Base-by-base conservation (phyloP, 2,329 filamentous ascomycete genomes). In the Fusarium oligoseptatum region DNA sequence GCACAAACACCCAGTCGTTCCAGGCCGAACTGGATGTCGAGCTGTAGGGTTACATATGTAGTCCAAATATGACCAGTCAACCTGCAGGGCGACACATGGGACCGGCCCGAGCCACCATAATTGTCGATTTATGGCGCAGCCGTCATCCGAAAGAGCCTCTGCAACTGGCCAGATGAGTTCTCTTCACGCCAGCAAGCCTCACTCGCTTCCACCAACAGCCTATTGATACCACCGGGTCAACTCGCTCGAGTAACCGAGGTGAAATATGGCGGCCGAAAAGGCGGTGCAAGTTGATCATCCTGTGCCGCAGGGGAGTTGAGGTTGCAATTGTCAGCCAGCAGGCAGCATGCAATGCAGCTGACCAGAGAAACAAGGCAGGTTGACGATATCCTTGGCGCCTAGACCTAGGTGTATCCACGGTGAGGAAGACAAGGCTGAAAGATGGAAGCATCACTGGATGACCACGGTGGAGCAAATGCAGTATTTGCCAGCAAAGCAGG, bases 61-160 rank as follows among this genome's bases (percentile, higher is more conserved):
- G 45, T 17, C 64, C 60, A 60, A 70, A 79, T 67, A 32, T 77
- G 77, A 79, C 61, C 57, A 67, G 70, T 78, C 77, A 78, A 61
- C 63, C 72, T 77, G 75, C 74, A 76, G 72, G 72, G 60, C 75
- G 62, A 73, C 76, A 76, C 77, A 78, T 79, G 77, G 76, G 77
- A 56, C 77, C 77, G 77, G 77, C 76, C 77, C 77, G 77, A 78
- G 77, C 74, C 76, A 77, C 64, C 48, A 52, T 52, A 60, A 52
- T 60, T 60, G 60, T 52, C 66, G 50, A 74, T 64, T 67, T 36
- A 37, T 63, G 37, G 64, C 65, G 58, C 50, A 45, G 60, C 62
- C 69, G 56, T 29, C 58, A 61, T 50, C 48, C 41, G 36, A 64
- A 37, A 55, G 48, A 37, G 29, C 48, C 50, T 62, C 60, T 56